Percentiles rank a stretch among this genome's conserved stretches.
phyloP scores from a whole-genome alignment of 2,329 filamentous ascomycete genomes.

The Leptographium radiaticola region DNA sequence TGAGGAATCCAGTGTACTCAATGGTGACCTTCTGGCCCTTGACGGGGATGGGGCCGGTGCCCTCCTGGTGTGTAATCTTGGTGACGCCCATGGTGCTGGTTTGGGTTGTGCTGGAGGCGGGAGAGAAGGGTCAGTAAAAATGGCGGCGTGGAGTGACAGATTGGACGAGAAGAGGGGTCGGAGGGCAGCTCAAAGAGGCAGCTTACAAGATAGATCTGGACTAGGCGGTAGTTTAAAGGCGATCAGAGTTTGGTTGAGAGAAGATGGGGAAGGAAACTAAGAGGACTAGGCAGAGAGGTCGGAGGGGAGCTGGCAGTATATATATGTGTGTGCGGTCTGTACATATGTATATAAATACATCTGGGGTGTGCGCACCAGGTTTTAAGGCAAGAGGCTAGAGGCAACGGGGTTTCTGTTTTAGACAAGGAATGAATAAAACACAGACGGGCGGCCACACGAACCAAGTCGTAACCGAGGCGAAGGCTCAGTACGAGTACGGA shows the following conservation, averaged over 20 bases:
- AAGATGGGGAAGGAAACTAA: background rate
- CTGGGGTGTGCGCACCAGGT: background rate
- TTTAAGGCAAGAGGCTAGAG: background rate
- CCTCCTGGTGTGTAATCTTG: slow-evolving; percentile 50
- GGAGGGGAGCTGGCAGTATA: background rate
- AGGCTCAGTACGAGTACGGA: background rate
- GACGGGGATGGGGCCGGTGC: slow-evolving; percentile 48
- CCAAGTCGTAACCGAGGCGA: background rate
- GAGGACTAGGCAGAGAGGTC: background rate
- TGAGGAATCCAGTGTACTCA: slow-evolving; percentile 83
- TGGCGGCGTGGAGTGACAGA: too few species aligned
- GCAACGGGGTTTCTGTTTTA: background rate
- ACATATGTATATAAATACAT: background rate
- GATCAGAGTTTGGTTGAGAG: background rate
- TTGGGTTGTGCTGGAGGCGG: background rate
- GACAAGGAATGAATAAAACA: background rate
- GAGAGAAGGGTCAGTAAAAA: background rate
- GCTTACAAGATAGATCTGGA: background rate
- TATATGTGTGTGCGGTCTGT: background rate
- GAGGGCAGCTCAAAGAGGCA: background rate
- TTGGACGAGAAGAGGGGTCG: background rate
- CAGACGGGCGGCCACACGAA: background rate
- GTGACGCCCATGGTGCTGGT: slow-evolving; percentile 54
- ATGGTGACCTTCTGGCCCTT: slow-evolving; percentile 67
- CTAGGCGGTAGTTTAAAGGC: background rate